These are phyloP conservation scores for Bondarzewia mesenterica DNA, from an alignment of 1,284 basidiomycete genomes.

Conservation along the genomic window DNA sequence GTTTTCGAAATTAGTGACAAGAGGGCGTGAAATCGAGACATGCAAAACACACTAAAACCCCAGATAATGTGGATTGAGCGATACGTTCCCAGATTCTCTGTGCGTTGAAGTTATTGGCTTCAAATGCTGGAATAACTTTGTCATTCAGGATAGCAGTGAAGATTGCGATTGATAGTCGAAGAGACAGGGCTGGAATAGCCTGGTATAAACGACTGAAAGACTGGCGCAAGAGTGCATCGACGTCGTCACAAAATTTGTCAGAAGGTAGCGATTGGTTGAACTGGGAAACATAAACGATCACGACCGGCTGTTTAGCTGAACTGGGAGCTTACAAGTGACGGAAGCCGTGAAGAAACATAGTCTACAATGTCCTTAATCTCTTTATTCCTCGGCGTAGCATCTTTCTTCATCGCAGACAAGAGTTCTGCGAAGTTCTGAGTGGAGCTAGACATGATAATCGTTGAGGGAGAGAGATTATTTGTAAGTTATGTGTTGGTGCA, in stretches of 20 bases:
- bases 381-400: conserved; percentile 11
- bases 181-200: conserved; percentile 14
- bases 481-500: too few relatives aligned
- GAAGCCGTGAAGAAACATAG: conserved; percentile 6
- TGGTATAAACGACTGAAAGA: conserved; percentile 20
- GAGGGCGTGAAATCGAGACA: too few relatives aligned
- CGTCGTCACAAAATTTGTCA: neutral
- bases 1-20: too few relatives aligned
- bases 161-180: conserved; percentile 20
- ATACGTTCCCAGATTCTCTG: conserved; percentile 21
- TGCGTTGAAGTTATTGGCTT: conserved; percentile 14
- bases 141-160: conserved; percentile 20
- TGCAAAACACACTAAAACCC: conserved; percentile 22
- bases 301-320: neutral
- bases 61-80: conserved; percentile 21
- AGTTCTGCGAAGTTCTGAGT: too few relatives aligned
- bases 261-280: neutral
- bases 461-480: too few relatives aligned
- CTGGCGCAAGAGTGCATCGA: conserved; percentile 16
- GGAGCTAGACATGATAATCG: too few relatives aligned
- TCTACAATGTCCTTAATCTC: conserved; percentile 10
- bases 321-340: conserved; percentile 7
- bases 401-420: too few relatives aligned
- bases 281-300: neutral
- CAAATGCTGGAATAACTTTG: conserved; percentile 18